phyloP scores from a whole-genome alignment of 208 protist genomes.

The Wallacemonas sp. region DNA sequence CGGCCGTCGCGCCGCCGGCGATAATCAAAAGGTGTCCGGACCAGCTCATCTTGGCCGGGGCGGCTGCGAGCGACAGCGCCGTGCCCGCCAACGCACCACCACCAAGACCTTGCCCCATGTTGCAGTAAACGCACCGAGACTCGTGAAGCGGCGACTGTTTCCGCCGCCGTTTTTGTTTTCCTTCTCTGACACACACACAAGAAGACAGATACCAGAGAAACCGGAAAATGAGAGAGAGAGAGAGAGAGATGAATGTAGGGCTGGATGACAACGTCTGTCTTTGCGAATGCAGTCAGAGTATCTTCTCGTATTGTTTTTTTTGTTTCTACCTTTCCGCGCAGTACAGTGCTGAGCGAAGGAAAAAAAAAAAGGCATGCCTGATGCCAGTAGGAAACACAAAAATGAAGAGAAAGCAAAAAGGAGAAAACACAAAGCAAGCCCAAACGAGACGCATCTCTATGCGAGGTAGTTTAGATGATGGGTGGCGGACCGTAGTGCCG shows the following conservation, averaged over 20 bases:
- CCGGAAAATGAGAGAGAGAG: background rate
- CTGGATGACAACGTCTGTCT: too few species aligned
- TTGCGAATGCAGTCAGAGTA: too few species aligned
- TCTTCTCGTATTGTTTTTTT: too few species aligned
- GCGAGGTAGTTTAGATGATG: background rate
- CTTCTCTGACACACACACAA: too few species aligned
- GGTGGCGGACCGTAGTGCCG: slow-evolving; percentile 7
- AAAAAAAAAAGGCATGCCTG: too few species aligned
- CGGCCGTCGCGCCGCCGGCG: slow-evolving; percentile 48
- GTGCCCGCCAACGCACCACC: slow-evolving; percentile 64
- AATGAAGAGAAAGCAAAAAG: slow-evolving; percentile 4
- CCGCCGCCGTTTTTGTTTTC: background rate
- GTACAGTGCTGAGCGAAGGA: background rate
- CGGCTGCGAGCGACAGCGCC: slow-evolving; percentile 57
- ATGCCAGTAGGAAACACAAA: background rate
- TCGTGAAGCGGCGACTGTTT: background rate
- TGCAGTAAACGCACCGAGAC: background rate
- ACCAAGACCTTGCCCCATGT: slow-evolving; percentile 86
- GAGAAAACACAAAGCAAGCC: background rate
- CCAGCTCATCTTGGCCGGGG: slow-evolving; percentile 48
- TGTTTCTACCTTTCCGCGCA: background rate
- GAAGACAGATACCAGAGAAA: too few species aligned
- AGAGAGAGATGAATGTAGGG: background rate
- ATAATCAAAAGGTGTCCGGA: slow-evolving; percentile 69
- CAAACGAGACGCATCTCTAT: background rate